These are phyloP conservation scores for Collybiopsis luxurians DNA, from an alignment of 768 basidiomycete genomes.

Conservation along the genomic window DNA sequence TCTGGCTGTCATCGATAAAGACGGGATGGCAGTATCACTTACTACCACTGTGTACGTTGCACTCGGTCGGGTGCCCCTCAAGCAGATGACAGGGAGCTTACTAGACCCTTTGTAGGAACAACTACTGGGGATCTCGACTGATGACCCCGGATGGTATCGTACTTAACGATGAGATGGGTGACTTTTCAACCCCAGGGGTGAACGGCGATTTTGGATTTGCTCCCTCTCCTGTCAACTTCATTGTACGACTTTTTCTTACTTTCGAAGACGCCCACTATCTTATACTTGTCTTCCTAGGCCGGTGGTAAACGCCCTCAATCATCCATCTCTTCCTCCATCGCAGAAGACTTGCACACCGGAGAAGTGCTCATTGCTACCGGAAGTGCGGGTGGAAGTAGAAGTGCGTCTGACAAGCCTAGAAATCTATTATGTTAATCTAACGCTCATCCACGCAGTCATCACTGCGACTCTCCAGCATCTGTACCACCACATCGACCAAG, in stretches of 20 bases:
- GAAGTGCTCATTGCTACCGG: conserved; percentile 34
- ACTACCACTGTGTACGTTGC: conserved; percentile 19
- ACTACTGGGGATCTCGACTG: conserved; percentile 22
- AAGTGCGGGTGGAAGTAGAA: conserved; percentile 31
- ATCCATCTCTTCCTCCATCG: conserved; percentile 29
- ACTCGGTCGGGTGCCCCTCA: not conserved
- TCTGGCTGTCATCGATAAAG: conserved; percentile 30
- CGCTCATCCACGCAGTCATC: conserved; percentile 16
- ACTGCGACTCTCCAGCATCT: conserved; percentile 35
- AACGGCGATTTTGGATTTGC: conserved; percentile 33
- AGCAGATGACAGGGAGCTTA: not conserved
- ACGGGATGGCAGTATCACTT: conserved; percentile 24
- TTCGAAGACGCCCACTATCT: not conserved
- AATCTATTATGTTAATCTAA: not conserved
- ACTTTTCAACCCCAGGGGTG: conserved; percentile 22
- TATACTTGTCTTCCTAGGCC: not conserved
- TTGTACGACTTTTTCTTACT: conserved; percentile 11
- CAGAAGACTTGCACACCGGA: conserved; percentile 30
- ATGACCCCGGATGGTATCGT: conserved; percentile 25
- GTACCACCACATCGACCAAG: conserved; percentile 31
- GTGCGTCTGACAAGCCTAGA: not conserved
- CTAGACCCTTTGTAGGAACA: conserved; percentile 10
- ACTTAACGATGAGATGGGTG: conserved; percentile 27
- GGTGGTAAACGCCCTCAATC: conserved; percentile 32
- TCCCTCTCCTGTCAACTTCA: conserved; percentile 33